Base-by-base conservation (phyloP, 805 yeast species). In the Zygosaccharomyces lentus region DNA sequence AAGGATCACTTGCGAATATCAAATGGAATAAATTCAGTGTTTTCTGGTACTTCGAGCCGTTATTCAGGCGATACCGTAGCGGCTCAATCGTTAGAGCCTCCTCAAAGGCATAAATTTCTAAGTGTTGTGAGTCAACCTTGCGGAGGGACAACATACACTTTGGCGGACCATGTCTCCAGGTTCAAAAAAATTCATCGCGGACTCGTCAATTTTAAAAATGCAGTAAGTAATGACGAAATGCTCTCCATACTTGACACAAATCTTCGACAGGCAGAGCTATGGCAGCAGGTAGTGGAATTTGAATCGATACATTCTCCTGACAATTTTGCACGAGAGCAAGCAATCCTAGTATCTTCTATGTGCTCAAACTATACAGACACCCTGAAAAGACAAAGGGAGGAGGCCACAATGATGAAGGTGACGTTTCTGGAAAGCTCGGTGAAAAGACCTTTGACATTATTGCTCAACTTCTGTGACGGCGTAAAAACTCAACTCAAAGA, bases 231-330 rank as follows among this genome's bases (percentile, higher is more conserved):
- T 26, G 34, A 53, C 5, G 56, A 57, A 30, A 36, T 59, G 36
- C 51, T 54, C 6, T 36, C 50, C 8, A 43, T 61, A 3, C 31
- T 58, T 9, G 58, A 62, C 30, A 32, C 32, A 8, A 55, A 56
- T 17, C 46, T 55, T 24, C 26, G 45, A 1, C 52, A 56, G 15
- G 57, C 61, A 1, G 48, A 43, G 16, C 40, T 42, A 4, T 70
- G 73, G 73, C 49, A 57, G 21, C 24, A 34, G 0, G 46, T 70
- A 17, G 55, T 66, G 41, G 60, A 59, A n/a, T 48, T 57, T 25
- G 55, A 53, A 26, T 45, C 44, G 6, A 62, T 55, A n/a, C 56
- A 51, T n/a, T 16, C 25, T 12, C 17, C 39, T 10, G 19, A n/a
- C 17, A 16, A 16, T 6, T 12, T 8, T 17, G 32, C 34, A 5